These are phyloP conservation scores for Verticillium nonalfalfae DNA, from an alignment of 2,329 filamentous ascomycete species.

Conservation along the genomic window DNA sequence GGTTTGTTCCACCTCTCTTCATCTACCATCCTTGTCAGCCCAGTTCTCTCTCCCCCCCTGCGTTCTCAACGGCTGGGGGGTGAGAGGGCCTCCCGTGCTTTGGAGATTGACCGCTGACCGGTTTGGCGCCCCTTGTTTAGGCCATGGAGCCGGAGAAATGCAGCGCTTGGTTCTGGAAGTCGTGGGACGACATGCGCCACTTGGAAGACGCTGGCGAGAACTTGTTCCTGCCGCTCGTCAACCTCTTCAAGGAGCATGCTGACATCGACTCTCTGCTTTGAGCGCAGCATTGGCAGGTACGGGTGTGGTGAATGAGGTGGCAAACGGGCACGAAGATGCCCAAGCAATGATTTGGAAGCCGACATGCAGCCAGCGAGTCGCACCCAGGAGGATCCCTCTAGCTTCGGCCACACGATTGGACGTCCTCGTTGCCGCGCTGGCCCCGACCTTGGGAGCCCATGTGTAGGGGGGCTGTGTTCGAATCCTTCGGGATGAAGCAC, in stretches of 20 bases:
- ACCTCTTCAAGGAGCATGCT: slow-evolving; percentile 19
- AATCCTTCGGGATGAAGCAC: neutral
- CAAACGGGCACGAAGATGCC: neutral
- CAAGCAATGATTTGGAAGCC: neutral
- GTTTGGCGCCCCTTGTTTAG: slow-evolving; percentile 8
- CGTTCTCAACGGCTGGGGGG: no score
- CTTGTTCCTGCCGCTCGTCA: slow-evolving; percentile 25
- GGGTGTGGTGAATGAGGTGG: no score
- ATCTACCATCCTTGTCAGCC: neutral
- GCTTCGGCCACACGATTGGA: neutral
- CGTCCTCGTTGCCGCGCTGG: neutral
- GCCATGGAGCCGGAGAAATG: slow-evolving; percentile 45
- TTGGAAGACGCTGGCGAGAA: slow-evolving; percentile 8
- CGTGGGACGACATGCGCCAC: slow-evolving; percentile 33
- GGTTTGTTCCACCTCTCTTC: slow-evolving; percentile 32
- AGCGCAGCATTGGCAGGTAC: no score
- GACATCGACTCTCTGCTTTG: slow-evolving; percentile 13
- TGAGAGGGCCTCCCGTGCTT: neutral
- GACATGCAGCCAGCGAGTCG: neutral
- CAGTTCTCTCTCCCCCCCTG: no score
- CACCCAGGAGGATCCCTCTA: neutral
- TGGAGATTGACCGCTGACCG: neutral
- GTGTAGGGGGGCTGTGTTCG: neutral
- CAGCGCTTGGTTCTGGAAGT: slow-evolving; percentile 40
- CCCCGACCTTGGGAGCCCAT: neutral